phyloP scores from a whole-genome alignment of 352 stramenopile genomes.

The Phytopythium ostracodes region DNA sequence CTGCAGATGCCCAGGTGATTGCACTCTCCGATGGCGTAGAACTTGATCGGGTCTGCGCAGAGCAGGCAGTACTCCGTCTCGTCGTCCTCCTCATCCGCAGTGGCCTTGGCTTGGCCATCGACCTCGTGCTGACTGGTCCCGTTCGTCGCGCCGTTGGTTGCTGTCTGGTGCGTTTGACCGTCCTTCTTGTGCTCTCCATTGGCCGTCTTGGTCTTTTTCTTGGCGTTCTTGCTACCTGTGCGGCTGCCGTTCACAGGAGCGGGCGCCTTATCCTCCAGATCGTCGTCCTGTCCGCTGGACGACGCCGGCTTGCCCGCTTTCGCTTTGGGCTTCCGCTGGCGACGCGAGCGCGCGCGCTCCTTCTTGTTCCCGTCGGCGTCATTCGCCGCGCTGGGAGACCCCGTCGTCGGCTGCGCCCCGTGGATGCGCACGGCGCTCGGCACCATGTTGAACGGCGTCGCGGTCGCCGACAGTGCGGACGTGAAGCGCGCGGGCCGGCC shows the following conservation, averaged over 20 bases:
- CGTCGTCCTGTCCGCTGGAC: background rate
- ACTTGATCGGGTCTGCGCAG: conserved; percentile 66
- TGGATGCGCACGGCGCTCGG: conserved; percentile 22
- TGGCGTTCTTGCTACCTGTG: conserved; percentile 1
- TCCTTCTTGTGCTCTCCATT: conserved; percentile 2
- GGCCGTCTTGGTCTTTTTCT: conserved; percentile 12
- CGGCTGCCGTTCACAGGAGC: background rate
- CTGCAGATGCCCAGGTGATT: conserved; percentile 81
- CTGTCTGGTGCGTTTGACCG: background rate
- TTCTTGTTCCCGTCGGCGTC: background rate
- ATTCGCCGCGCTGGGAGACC: too few relatives aligned
- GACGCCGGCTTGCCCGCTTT: conserved; percentile 17
- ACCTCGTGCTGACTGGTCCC: background rate
- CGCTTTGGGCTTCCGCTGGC: conserved; percentile 19
- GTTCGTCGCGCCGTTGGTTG: background rate
- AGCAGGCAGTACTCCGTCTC: conserved; percentile 57
- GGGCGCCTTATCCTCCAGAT: conserved; percentile 11
- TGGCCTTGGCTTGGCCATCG: background rate
- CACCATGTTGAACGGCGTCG: conserved; percentile 24
- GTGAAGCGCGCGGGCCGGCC: conserved; percentile 5
- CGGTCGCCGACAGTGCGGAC: conserved; percentile 16
- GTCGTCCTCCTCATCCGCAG: conserved; percentile 19
- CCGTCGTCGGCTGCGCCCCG: conserved; percentile 1
- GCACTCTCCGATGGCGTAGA: conserved; percentile 67
- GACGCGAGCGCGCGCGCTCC: conserved; percentile 8